Conservation (phyloP, 2,329 filamentous ascomycete species). For the Beauveria australis region DNA sequence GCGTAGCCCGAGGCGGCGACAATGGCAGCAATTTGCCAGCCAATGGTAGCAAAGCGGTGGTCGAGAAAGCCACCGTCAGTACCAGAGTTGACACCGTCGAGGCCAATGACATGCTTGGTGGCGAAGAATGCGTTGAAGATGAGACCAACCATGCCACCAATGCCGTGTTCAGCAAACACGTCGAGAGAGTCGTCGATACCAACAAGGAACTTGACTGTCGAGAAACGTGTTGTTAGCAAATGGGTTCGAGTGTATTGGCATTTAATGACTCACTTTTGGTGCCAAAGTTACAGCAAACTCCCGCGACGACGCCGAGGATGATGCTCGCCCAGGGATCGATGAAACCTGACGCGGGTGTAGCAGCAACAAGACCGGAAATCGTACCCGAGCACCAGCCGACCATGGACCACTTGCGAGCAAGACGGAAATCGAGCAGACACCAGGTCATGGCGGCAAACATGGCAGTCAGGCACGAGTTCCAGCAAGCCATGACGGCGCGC, state of each 20-base stretch:
- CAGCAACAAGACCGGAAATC: slow-evolving; percentile 63
- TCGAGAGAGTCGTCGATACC: slow-evolving; percentile 64
- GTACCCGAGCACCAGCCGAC: slow-evolving; percentile 66
- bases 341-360: slow-evolving; percentile 61
- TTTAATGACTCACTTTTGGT: slow-evolving; percentile 41
- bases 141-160: slow-evolving; percentile 61
- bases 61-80: slow-evolving; percentile 63
- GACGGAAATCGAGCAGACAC: slow-evolving; percentile 91
- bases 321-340: slow-evolving; percentile 61
- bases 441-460: slow-evolving; percentile 89
- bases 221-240: slow-evolving; percentile 11
- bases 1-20: slow-evolving; percentile 57
- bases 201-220: slow-evolving; percentile 50
- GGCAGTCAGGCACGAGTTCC: slow-evolving; percentile 92
- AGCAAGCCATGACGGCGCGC: slow-evolving; percentile 91
- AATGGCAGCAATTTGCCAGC: slow-evolving; percentile 74
- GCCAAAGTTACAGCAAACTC: slow-evolving; percentile 58
- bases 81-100: slow-evolving; percentile 69
- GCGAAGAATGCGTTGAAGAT: slow-evolving; percentile 69
- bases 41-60: slow-evolving; percentile 65
- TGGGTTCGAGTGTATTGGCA: too few species aligned
- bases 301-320: slow-evolving; percentile 57
- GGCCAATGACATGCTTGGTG: slow-evolving; percentile 60
- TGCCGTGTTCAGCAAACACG: slow-evolving; percentile 63
- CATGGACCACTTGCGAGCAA: slow-evolving; percentile 87